Percentiles rank a stretch among this genome's conserved stretches.
These are phyloP conservation scores for Mytilinidion resinicola DNA, from an alignment of 495 filamentous ascomycete species.

Conservation along the genomic window DNA sequence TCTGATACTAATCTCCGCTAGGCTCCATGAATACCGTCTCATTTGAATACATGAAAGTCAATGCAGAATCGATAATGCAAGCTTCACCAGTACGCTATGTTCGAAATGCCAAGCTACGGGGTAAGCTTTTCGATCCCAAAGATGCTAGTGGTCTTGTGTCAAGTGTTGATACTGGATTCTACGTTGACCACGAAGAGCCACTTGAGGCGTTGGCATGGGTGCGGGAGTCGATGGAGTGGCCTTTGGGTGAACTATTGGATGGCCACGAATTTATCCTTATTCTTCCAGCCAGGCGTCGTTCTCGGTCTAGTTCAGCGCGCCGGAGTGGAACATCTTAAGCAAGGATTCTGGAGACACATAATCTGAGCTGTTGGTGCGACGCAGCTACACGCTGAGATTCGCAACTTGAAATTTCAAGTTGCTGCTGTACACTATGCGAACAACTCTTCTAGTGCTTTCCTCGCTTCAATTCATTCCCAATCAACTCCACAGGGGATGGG, in stretches of 20 bases:
- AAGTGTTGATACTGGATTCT: constrained; percentile 35
- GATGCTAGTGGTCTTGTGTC: constrained; percentile 28
- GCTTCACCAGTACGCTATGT: constrained; percentile 36
- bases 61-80: constrained; percentile 30
- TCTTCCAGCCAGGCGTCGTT: constrained; percentile 26
- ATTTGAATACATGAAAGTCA: constrained; percentile 24
- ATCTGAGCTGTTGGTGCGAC: no score
- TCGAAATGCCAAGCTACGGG: constrained; percentile 31
- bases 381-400: no score
- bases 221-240: constrained; percentile 32
- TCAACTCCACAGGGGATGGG: no score
- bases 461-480: no score
- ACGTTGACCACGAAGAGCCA: constrained; percentile 37
- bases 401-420: no score
- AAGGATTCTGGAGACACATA: no score
- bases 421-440: no score
- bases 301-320: constrained; percentile 15
- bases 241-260: constrained; percentile 36
- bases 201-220: constrained; percentile 30
- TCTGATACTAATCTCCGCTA: constrained; percentile 13
- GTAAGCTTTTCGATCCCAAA: constrained; percentile 29
- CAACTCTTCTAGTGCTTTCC: no score
- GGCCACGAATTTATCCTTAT: constrained; percentile 36
- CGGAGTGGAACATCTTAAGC: constrained; percentile 13
- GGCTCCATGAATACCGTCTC: constrained; percentile 15